Base-by-base conservation (phyloP, 2,329 filamentous ascomycete species). In the Graphilbum fragrans region DNA sequence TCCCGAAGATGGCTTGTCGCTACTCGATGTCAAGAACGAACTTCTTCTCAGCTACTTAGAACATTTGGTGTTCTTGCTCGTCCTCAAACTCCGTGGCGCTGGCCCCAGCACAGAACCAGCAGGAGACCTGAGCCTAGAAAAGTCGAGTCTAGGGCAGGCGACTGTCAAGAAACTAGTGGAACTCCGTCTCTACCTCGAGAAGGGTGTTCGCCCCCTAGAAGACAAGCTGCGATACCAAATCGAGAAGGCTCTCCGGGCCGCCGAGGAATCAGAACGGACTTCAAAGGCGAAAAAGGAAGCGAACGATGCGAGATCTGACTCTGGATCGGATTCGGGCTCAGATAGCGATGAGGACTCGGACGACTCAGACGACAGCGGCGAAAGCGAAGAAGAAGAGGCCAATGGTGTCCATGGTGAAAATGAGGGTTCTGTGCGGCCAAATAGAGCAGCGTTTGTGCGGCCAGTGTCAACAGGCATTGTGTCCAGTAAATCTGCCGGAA, bases 21-120 rank as follows among this genome's bases (percentile, higher is more conserved):
- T 98, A 1, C 80, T 98, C 54, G 87, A 96, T 57, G 79, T 86
- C 49, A 98, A 98, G 66, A 96, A 93, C 62, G 92, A 98, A 58
- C 72, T 98, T n/a, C 78, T 98, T 17, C 78, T 98, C 32, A 90
- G 90, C 4, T 98, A 98, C 61, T 70, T 98, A 0, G 90, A 98
- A 55, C 93, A 94, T 54, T 76, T 96, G 4, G 85, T 92, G 35
- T 94, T 94, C 52, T 66, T 94, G 33, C 82, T 94, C 35, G 66
- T 94, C 2, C 62, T 93, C 31, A 90, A 93, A 55, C 61, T 96
- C 18, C 77, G 85, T 44, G 77, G 78, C 55, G 46, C 61, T 27
- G 51, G 53, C 1, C 51, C 53, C 3, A 53, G 32, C 27, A 2
- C 66, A 1, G 19, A 21, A 3, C 5, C 29, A 5, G 12, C 29